phyloP scores from a whole-genome alignment of 495 filamentous ascomycete genomes.

The Pseudoneurospora amorphoporcata region DNA sequence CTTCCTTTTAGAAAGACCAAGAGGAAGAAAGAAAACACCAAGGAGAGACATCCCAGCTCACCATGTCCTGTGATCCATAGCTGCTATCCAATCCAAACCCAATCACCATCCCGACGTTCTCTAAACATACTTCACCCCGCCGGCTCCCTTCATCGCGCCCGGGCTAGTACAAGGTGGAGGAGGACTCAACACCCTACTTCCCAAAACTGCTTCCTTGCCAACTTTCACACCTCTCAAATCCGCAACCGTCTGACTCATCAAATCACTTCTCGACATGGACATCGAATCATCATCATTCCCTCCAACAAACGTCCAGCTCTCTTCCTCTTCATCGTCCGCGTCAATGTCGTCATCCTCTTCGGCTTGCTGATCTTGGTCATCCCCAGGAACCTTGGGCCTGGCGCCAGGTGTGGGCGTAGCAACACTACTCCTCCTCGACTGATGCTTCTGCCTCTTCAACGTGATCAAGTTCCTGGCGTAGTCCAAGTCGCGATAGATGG shows the following conservation, averaged over 20 bases:
- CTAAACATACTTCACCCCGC: not conserved
- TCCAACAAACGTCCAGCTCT: slow-evolving; percentile 42
- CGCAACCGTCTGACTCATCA: slow-evolving; percentile 6
- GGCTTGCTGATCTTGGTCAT: slow-evolving; percentile 10
- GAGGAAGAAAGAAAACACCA: not conserved
- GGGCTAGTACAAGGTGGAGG: not conserved
- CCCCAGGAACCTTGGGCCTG: not conserved
- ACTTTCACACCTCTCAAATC: slow-evolving; percentile 8
- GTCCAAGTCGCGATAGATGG: slow-evolving; percentile 90
- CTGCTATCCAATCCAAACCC: not conserved
- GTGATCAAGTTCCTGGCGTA: slow-evolving; percentile 86
- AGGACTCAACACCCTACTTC: not conserved
- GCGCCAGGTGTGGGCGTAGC: not conserved
- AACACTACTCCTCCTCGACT: slow-evolving; percentile 38
- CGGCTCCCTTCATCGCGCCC: not conserved
- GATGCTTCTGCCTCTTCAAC: slow-evolving; percentile 37
- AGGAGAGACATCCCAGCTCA: not conserved
- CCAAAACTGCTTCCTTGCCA: not conserved
- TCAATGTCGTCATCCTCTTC: slow-evolving; percentile 12
- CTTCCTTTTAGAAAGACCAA: not conserved
- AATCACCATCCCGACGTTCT: not conserved
- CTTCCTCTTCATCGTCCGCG: slow-evolving; percentile 28
- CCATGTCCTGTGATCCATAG: not conserved
- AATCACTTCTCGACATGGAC: not conserved
- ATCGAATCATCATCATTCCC: slow-evolving; percentile 14